Conservation (phyloP, 257 asterid genomes). For the Scutellaria galericulata region DNA sequence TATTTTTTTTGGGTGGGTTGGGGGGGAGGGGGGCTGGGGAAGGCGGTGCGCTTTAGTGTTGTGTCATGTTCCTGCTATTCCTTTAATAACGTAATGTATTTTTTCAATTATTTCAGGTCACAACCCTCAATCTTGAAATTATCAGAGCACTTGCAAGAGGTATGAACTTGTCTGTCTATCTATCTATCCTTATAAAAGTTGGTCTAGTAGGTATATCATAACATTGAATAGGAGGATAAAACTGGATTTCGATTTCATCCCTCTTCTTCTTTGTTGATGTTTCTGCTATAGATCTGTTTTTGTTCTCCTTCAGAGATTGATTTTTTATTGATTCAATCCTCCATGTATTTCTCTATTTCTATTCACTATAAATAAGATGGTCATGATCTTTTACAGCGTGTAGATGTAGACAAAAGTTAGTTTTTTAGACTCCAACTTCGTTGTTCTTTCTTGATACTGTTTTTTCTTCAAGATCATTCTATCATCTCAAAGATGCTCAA, state of each 20-base stretch:
- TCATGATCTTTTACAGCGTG: too few relatives aligned
- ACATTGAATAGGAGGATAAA: too few relatives aligned
- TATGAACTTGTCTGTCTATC: constrained; percentile 35
- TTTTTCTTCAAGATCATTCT: background rate
- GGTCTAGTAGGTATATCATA: too few relatives aligned
- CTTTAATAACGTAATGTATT: background rate
- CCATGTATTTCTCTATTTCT: too few relatives aligned
- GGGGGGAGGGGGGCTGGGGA: background rate
- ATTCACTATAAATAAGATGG: too few relatives aligned
- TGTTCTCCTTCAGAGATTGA: too few relatives aligned
- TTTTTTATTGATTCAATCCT: too few relatives aligned
- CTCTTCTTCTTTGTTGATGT: too few relatives aligned
- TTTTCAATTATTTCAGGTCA: constrained; percentile 64
- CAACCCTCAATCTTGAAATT: constrained; percentile 87
- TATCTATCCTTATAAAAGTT: background rate
- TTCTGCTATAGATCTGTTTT: too few relatives aligned
- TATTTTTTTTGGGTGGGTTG: background rate
- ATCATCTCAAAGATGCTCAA: background rate
- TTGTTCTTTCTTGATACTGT: too few relatives aligned
- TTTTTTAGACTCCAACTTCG: too few relatives aligned
- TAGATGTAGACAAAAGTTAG: too few relatives aligned
- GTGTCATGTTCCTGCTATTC: background rate
- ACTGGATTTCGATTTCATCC: background rate
- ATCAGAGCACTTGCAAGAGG: constrained; percentile 96
- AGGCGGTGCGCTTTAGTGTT: background rate